Evolutionary conservation across 306 rosid species (phyloP).

Genomic region (Castanopsis chinensis): DNA sequence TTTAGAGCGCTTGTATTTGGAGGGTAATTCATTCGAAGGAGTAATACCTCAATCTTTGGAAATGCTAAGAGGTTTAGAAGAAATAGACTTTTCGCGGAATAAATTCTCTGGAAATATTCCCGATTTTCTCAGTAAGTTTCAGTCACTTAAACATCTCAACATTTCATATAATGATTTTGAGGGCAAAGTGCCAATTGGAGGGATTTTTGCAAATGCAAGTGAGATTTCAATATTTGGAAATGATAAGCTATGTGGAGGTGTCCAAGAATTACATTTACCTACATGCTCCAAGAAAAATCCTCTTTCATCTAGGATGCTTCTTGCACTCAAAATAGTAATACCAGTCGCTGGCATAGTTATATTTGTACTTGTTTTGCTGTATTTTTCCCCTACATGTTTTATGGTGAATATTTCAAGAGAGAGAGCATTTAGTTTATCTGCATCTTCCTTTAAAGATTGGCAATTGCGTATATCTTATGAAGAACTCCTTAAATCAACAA

Average conservation of each 20-base stretch:
- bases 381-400: neutral
- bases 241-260: slow-evolving; percentile 33
- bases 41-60: slow-evolving; percentile 27
- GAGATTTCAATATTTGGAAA: slow-evolving; percentile 26
- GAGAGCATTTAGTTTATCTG: neutral
- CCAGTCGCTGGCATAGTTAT: slow-evolving; percentile 14
- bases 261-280: slow-evolving; percentile 28
- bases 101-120: slow-evolving; percentile 38
- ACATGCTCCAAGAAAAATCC: slow-evolving; percentile 10
- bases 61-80: slow-evolving; percentile 30
- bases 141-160: slow-evolving; percentile 13
- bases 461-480: slow-evolving; percentile 22
- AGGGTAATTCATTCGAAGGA: slow-evolving; percentile 38
- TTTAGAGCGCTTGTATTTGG: slow-evolving; percentile 29
- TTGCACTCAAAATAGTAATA: slow-evolving; percentile 17
- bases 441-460: neutral
- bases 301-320: neutral
- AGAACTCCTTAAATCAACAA: too few species aligned
- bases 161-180: slow-evolving; percentile 39
- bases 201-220: slow-evolving; percentile 31
- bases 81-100: slow-evolving; percentile 31
- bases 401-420: slow-evolving; percentile 4
- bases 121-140: slow-evolving; percentile 19
- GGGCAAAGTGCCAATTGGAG: slow-evolving; percentile 31
- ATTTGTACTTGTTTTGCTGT: slow-evolving; percentile 10